These are phyloP conservation scores for Blastobotrys illinoisensis DNA, from an alignment of 1,139 yeast genomes.

Conservation along the genomic window DNA sequence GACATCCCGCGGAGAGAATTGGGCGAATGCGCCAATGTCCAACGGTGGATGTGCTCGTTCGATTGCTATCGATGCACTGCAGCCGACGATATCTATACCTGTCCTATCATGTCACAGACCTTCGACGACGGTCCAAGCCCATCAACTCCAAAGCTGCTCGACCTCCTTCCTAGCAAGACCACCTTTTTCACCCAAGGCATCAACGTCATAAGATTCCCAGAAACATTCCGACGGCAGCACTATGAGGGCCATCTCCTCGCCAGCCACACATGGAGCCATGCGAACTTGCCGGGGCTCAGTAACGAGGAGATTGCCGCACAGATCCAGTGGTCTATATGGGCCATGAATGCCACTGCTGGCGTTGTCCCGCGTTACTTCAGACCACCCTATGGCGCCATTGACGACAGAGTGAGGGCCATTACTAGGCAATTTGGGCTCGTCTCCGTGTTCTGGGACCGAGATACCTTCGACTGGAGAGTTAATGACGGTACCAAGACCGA, in stretches of 20 bases:
- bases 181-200: constrained; percentile 86
- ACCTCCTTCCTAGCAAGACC: constrained; percentile 47
- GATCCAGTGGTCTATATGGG: constrained; percentile 94
- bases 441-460: constrained; percentile 86
- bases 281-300: constrained; percentile 66
- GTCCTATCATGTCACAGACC: constrained; percentile 69
- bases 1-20: constrained; percentile 46
- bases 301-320: constrained; percentile 85
- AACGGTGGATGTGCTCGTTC: constrained; percentile 62
- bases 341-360: constrained; percentile 89
- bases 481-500: constrained; percentile 40
- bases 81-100: constrained; percentile 71
- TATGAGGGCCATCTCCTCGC: constrained; percentile 72
- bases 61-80: constrained; percentile 79
- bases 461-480: constrained; percentile 87
- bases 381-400: constrained; percentile 95
- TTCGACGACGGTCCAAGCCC: constrained; percentile 95
- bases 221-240: constrained; percentile 54
- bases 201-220: constrained; percentile 72
- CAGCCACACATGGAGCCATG: constrained; percentile 92
- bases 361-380: constrained; percentile 92
- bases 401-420: constrained; percentile 74
- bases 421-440: constrained; percentile 82
- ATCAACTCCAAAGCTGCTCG: constrained; percentile 55
- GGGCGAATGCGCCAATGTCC: constrained; percentile 52